Base-by-base conservation (phyloP, 2,329 filamentous ascomycete genomes). In the Pyrenochaeta sp. region DNA sequence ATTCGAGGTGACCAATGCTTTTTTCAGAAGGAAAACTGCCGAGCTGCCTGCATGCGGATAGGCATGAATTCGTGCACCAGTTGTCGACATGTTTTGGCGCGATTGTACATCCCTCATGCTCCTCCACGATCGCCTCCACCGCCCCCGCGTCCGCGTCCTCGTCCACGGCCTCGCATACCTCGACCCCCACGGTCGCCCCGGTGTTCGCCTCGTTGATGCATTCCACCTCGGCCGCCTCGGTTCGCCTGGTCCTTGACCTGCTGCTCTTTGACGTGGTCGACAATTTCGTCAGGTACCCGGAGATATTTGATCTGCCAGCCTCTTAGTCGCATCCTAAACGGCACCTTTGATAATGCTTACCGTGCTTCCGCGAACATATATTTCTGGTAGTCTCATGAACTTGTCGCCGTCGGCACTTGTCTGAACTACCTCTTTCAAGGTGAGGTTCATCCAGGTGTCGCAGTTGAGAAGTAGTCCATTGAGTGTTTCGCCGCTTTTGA, bases 361-460 rank as follows among this genome's bases (percentile, higher is more conserved):
- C 69, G 97, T 99, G 75, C 97, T 99, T 49, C 94, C 94, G 69
- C 96, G 88, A 37, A 99, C 89, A 68, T 99, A 99, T 45, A 93
- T 91, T 72, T 99, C 95, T 23, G 91, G 87, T 73, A 99, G 77
- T 67, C 90, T 83, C 72, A 90, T 88, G 74, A 99, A 99, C 69
- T 89, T 92, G 74, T 97, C 92, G 52, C 91, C 94, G 66, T 97
- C 93, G 17, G 93, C 86, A 69, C 88, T 96, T 13, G 94, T 97
- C 75, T 97, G 93, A 23, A 97, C 90, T 15, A 99, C 95, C 73
- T 97, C 94, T 74, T 94, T 96, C 58, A 99, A 77, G 2, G 93
- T 97, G 61, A 99, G 78, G 77, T 99, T 99, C 94, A 99, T 99
- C 91, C 94, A 99, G 35, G 93, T 99, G 73, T 99, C 94, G 84